These are phyloP conservation scores for Creolimax fragrantissima DNA, from an alignment of 78 protist genomes.

Conservation along the genomic window DNA sequence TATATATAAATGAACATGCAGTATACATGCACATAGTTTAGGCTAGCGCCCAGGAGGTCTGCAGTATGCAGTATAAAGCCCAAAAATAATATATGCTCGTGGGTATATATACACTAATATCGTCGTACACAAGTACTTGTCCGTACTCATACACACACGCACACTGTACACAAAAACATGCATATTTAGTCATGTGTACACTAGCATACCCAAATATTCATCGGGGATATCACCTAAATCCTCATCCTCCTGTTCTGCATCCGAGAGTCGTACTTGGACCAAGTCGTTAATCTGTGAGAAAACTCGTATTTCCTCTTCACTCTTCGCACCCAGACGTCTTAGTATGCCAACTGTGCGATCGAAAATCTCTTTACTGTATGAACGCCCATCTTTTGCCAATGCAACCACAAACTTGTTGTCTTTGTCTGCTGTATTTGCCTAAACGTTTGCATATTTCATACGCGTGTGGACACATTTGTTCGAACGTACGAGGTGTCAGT, in stretches of 20 bases:
- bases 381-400: slow-evolving; percentile 27
- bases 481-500: too few relatives aligned
- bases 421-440: not conserved
- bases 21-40: too few relatives aligned
- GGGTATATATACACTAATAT: not conserved
- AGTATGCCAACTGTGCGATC: not conserved
- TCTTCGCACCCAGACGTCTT: not conserved
- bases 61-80: too few relatives aligned
- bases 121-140: not conserved
- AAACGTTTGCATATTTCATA: too few relatives aligned
- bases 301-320: not conserved
- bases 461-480: too few relatives aligned
- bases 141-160: not conserved
- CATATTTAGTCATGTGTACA: not conserved
- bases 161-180: not conserved
- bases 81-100: too few relatives aligned
- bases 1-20: not conserved
- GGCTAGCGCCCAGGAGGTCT: too few relatives aligned
- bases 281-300: not conserved
- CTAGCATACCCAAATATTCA: slow-evolving; percentile 17
- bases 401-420: not conserved
- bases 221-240: slow-evolving; percentile 35
- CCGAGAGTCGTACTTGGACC: not conserved
- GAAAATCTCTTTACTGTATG: not conserved
- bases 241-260: not conserved